Evolutionary conservation across 148 eudicot species (phyloP), one percentile per base, ranked within the genome.

Genomic region (Silene latifolia): DNA sequence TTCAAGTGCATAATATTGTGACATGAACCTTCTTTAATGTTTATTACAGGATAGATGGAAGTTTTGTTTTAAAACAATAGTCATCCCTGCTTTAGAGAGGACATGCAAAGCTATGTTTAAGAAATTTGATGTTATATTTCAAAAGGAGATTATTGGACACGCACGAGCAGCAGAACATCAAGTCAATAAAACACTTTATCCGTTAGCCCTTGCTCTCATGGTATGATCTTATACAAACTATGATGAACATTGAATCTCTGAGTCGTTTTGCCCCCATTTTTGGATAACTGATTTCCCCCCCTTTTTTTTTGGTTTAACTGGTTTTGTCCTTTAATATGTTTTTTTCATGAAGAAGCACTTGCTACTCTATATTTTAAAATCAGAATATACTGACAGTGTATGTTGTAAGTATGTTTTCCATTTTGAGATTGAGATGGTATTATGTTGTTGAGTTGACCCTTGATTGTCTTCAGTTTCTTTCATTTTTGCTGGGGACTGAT

Each of bases 61-160:
- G 81, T 83, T 89, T 74, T 86, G 84, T 84, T 69, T 95, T 80
- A 97, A 95, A 83, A 80, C 79, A 70, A 86, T 90, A 75, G 73
- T 94, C 13, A 77, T 91, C 64, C 98, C 98, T 76, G 97, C 93
- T 67, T 91, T 91, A 71, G 97, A 94, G 90, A 83, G 80, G 88
- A 84, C 98, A 39, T 90, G 98, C 85, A 87, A 88, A 83, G 79
- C 93, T 46, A 92, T 94, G 93, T 94, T 94, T 87, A 96, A 94
- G 84, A 97, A 94, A 90, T 88, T 94, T 78, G 92, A 94, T 74
- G 53, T 86, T 74, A 77, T 93, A 68, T 94, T 94, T 76, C 96
- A 90, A 85, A 94, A 91, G 86, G 98, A 97, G 74, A 86, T 92
- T 87, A 66, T 76, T 67, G 96, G 92, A 81, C 93, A 94, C 63